Conservation (phyloP, 345 rosid species). For the Corymbia maculata region DNA sequence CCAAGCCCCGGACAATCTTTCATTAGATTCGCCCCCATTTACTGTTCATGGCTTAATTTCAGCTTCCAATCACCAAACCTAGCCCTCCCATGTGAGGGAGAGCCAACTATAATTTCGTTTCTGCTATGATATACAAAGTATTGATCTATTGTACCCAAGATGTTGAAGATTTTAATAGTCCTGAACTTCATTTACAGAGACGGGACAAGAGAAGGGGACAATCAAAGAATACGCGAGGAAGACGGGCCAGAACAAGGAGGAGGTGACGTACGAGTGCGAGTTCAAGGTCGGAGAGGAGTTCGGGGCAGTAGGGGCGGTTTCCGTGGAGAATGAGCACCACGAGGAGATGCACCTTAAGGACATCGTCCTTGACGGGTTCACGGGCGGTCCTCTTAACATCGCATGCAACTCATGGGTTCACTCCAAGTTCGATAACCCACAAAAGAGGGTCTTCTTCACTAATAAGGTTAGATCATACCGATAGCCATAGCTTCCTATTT, state of each 20-base stretch:
- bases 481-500: neutral
- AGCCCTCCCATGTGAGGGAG: no score
- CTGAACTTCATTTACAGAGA: conserved; percentile 9
- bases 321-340: conserved; percentile 63
- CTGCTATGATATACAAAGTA: no score
- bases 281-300: conserved; percentile 40
- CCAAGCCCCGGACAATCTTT: no score
- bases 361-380: conserved; percentile 35
- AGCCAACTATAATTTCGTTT: no score
- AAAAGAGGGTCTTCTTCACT: conserved; percentile 57
- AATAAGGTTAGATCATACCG: conserved; percentile 18
- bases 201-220: conserved; percentile 28
- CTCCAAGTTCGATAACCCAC: conserved; percentile 33
- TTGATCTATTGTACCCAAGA: no score
- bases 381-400: conserved; percentile 15
- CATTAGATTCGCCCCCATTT: no score
- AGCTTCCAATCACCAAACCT: no score
- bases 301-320: conserved; percentile 55
- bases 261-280: conserved; percentile 41
- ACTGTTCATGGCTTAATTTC: no score
- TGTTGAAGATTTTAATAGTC: neutral
- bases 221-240: conserved; percentile 35
- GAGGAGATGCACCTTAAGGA: conserved; percentile 47
- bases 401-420: conserved; percentile 55
- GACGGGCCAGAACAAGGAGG: conserved; percentile 2